Base-by-base conservation (phyloP, 208 protist genomes). In the Acanthamoeba divionensis region DNA sequence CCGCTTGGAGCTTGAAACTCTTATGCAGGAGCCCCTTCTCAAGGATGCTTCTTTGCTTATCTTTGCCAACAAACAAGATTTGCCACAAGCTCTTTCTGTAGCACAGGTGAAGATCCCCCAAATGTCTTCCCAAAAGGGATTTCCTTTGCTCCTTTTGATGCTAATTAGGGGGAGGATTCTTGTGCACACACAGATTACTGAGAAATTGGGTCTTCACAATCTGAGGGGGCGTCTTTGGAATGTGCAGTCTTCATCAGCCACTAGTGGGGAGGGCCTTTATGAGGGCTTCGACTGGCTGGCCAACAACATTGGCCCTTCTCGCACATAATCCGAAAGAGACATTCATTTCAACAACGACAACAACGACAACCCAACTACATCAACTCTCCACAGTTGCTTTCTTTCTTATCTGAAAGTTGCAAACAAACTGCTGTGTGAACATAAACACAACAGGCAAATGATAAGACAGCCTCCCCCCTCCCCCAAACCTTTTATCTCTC, bases 1-100 rank as follows among this genome's bases (percentile, higher is more conserved):
- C 2, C 36, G 48, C 26, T 73, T 90, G 15, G 94, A 96, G 71
- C 77, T 96, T 18, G 92, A 97, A 88, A 90, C 90, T 12, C 95
- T 98, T 82, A 69, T 98, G 54, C 82, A 90, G 33, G 96, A 98
- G 73, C 92, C 96, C 36, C 94, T 97, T 66, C 96, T 98, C 47
- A 55, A 92, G 36, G 93, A 97, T 36, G 95, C 96, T 7, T 62
- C 93, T 31, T 24, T 98, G 7, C n/a, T n/a, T n/a, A n/a, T n/a
- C n/a, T n/a, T n/a, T n/a, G n/a, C n/a, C n/a, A n/a, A n/a, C n/a
- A n/a, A 98, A 90, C 97, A 98, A 91, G 96, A 97, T 91, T 63
- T 97, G 82, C 95, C 96, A 38, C 95, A 96, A 75, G 96, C 96
- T n/a, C 91, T 97, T 85, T 91, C 79, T 21, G 93, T 93, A 18